phyloP scores from a whole-genome alignment of 352 stramenopile species.

The Globisporangium rhizosaccharum region DNA sequence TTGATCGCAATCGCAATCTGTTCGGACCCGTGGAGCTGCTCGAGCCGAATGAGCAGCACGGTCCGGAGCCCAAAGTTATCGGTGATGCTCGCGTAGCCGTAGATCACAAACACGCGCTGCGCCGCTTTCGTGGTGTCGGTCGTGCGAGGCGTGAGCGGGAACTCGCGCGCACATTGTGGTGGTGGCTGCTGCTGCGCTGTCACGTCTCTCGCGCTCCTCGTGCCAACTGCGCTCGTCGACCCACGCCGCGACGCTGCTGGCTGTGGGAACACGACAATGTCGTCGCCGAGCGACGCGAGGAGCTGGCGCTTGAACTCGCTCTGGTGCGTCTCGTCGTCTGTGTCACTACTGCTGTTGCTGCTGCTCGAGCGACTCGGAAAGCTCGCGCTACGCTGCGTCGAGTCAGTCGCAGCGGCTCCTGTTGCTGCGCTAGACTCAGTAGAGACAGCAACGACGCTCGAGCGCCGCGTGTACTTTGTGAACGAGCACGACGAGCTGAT shows the following conservation, averaged over 20 bases:
- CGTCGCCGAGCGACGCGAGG: slow-evolving; percentile 37
- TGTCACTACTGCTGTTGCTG: slow-evolving; percentile 8
- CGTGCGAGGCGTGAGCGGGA: slow-evolving; percentile 9
- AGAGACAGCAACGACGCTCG: neutral
- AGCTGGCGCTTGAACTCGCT: slow-evolving; percentile 47
- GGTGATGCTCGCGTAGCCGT: slow-evolving; percentile 46
- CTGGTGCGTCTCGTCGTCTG: no score
- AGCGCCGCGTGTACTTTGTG: slow-evolving; percentile 20
- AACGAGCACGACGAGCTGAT: slow-evolving; percentile 60
- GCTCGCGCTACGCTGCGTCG: neutral
- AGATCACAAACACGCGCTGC: slow-evolving; percentile 36
- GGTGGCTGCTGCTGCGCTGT: neutral
- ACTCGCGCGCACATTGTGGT: neutral
- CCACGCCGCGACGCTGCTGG: neutral
- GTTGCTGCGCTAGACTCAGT: neutral
- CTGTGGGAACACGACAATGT: slow-evolving; percentile 50
- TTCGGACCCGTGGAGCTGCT: slow-evolving; percentile 65
- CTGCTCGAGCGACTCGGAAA: slow-evolving; percentile 13
- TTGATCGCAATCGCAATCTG: slow-evolving; percentile 62
- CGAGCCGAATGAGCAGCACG: slow-evolving; percentile 52
- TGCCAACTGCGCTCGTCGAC: neutral
- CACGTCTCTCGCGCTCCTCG: neutral
- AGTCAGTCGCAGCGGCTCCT: slow-evolving; percentile 1
- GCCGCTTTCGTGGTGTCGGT: slow-evolving; percentile 4
- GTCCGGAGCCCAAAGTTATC: slow-evolving; percentile 38